Base-by-base conservation (phyloP, 345 rosid species). In the Raphanus sativus region DNA sequence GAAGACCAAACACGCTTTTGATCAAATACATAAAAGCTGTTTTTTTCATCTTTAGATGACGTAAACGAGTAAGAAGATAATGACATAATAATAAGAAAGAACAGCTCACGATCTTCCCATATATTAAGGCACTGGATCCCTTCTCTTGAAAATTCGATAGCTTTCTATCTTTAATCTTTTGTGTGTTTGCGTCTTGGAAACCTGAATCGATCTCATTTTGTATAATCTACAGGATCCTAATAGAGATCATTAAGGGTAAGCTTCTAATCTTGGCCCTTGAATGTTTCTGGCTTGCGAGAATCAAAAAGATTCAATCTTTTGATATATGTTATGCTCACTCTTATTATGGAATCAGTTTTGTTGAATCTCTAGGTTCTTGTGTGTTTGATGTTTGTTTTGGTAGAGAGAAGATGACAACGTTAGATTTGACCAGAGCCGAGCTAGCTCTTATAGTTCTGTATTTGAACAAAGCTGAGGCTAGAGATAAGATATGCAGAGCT, bases 401-500 rank as follows among this genome's bases (percentile, higher is more conserved):
- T 59, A 71, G 85, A 76, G 84, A 75, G 77, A 68, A 60, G 16
- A 93, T 96, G 99, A 91, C 88, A 78, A 84, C 97, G 0, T 77
- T 96, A 78, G 97, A 93, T 77, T 90, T 81, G 9, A 76, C 97
- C 3, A 90, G 99, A 83, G 92, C 97, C 0, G 98, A 96, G 78
- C 97, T 96, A 81, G 97, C 85, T 68, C 95, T 91, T 55, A 65
- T 89, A 11, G 97, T 96, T 45, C 76, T 96, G 34, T 96, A 89
- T 81, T 86, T 96, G 88, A 93, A 91, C 78, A 93, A 93, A 86
- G 98, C 97, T 77, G 99, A 93, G 80, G 97, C 99, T 71, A 88
- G 99, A 82, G 99, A 96, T 84, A 96, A 96, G 97, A 90, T 96
- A 65, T 96, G 98, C 77, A 87, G 99, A 85, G 98, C 97, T 64